These are phyloP conservation scores for Trichoderma harzianum DNA, from an alignment of 2,329 filamentous ascomycete genomes.

Conservation along the genomic window DNA sequence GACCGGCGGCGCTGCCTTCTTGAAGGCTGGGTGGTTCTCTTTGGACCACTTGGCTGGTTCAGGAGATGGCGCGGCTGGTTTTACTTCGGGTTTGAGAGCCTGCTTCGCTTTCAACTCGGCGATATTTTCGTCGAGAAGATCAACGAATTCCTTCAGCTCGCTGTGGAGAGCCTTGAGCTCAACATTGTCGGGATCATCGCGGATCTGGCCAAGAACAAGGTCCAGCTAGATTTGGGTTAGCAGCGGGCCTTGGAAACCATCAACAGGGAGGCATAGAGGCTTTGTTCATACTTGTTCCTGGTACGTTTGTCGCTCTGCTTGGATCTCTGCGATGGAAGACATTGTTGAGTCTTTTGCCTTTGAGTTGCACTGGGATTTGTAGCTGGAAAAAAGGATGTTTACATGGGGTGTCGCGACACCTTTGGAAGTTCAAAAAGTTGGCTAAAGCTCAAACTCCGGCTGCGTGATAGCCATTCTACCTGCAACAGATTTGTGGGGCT, in stretches of 20 bases:
- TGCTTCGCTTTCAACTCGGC: conserved; percentile 66
- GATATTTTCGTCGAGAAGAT: conserved; percentile 74
- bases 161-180: conserved; percentile 74
- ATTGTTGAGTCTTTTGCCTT: conserved; percentile 21
- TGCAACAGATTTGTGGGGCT: neutral
- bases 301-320: conserved; percentile 53
- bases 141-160: conserved; percentile 80
- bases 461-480: neutral
- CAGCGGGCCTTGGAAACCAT: neutral
- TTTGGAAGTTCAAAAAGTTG: neutral
- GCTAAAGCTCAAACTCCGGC: neutral
- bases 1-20: conserved; percentile 43
- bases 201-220: conserved; percentile 70
- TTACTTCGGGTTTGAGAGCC: conserved; percentile 39
- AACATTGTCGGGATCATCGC: conserved; percentile 74
- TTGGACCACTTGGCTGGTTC: conserved; percentile 72
- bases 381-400: neutral
- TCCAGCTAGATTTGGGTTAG: conserved; percentile 59
- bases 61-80: conserved; percentile 31
- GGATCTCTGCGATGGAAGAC: conserved; percentile 39
- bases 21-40: conserved; percentile 76
- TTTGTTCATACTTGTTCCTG: conserved; percentile 51
- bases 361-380: neutral
- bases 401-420: neutral
- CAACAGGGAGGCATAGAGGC: neutral